A percentile compares a stretch with the other conserved stretches of the same genome.
Evolutionary conservation across 2,329 filamentous ascomycete genomes (phyloP).

Genomic region (Alternaria ventricosa): DNA sequence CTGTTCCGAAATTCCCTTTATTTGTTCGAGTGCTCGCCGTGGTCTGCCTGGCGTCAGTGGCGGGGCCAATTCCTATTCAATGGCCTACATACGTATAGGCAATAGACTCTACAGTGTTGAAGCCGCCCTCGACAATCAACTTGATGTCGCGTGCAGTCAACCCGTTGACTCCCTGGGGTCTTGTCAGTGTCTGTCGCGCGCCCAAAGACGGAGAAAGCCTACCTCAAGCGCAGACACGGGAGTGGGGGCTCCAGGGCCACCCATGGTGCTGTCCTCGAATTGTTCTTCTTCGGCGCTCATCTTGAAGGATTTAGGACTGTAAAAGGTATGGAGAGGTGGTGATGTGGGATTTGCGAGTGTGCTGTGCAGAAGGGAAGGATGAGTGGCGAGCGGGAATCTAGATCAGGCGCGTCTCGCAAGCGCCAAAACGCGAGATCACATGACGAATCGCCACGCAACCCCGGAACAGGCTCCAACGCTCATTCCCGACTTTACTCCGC

Average conservation of each 20-base stretch:
- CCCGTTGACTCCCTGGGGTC: conserved; percentile 77
- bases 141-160: conserved; percentile 96
- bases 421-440: conserved; percentile 35
- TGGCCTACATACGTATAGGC: conserved; percentile 76
- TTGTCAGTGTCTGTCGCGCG: conserved; percentile 2
- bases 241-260: conserved; percentile 91
- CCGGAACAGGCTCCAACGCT: background rate
- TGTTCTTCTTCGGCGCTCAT: conserved; percentile 66
- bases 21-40: conserved; percentile 81
- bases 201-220: conserved; percentile 36
- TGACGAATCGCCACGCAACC: conserved; percentile 14
- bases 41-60: conserved; percentile 56
- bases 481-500: background rate
- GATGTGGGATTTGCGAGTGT: background rate
- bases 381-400: conserved; percentile 20
- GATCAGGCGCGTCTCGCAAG: conserved; percentile 19
- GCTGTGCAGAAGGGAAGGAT: conserved; percentile 5
- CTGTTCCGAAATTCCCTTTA: conserved; percentile 97
- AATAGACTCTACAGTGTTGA: conserved; percentile 92
- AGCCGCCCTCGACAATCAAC: conserved; percentile 87
- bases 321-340: background rate
- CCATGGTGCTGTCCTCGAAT: conserved; percentile 69
- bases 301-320: conserved; percentile 3
- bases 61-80: background rate
- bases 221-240: conserved; percentile 87